A percentile compares a stretch with the other conserved stretches of the same genome.
These are phyloP conservation scores for Dorcoceras hygrometricum DNA, from an alignment of 257 asterid genomes.

Conservation along the genomic window DNA sequence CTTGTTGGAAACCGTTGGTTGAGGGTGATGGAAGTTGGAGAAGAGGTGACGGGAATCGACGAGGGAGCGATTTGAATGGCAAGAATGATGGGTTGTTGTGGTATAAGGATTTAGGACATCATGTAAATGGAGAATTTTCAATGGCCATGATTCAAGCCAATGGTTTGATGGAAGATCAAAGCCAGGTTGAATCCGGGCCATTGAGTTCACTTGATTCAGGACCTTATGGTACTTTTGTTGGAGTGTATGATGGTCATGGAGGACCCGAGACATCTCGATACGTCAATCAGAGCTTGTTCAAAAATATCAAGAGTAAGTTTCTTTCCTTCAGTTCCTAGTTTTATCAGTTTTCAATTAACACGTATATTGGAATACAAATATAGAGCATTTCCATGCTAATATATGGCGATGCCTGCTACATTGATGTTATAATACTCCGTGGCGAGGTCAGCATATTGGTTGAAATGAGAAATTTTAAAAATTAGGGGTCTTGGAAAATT, in stretches of 20 bases:
- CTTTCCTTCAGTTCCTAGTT: conserved; percentile 13
- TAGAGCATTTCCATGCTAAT: neutral
- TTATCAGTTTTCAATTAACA: conserved; percentile 6
- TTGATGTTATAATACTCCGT: too few relatives aligned
- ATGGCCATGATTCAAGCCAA: conserved; percentile 96
- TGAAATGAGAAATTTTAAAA: neutral
- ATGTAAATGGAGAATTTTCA: conserved; percentile 73
- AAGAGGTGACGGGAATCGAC: conserved; percentile 31
- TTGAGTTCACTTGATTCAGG: conserved; percentile 67
- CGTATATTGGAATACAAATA: conserved; percentile 1
- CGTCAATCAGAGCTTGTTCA: conserved; percentile 59
- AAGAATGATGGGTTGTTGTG: conserved; percentile 74
- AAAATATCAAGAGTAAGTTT: conserved; percentile 77
- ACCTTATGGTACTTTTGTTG: conserved; percentile 80
- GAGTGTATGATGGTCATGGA: conserved; percentile 99
- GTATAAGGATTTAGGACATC: conserved; percentile 83
- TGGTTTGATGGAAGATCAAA: conserved; percentile 82
- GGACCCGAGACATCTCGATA: conserved; percentile 92
- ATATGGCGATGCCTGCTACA: neutral
- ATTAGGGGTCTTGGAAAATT: neutral
- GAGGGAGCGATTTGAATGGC: conserved; percentile 57
- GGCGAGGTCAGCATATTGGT: neutral
- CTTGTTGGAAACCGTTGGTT: conserved; percentile 78
- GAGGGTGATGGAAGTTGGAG: conserved; percentile 62
- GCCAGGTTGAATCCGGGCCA: conserved; percentile 87